These are phyloP conservation scores for Candida caryicola DNA, from an alignment of 805 yeast species.

Conservation along the genomic window DNA sequence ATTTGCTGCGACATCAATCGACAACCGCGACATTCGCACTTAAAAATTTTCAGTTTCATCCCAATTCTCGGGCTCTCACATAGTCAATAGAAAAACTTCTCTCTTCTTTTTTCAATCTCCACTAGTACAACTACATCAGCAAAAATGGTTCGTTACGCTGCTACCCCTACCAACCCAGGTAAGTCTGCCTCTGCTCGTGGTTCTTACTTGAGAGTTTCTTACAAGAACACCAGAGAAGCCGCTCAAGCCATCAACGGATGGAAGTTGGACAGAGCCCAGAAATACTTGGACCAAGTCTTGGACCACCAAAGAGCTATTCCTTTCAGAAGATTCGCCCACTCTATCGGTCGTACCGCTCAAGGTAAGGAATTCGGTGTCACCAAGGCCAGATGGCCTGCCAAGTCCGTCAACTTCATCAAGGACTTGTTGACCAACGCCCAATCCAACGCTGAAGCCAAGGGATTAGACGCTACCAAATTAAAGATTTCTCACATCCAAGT, in stretches of 20 bases:
- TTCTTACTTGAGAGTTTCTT: slow-evolving; percentile 97
- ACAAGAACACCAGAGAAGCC: slow-evolving; percentile 99
- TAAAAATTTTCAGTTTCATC: slow-evolving; percentile 10
- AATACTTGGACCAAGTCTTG: slow-evolving; percentile 91
- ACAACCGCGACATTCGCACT: background rate
- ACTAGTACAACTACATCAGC: slow-evolving; percentile 7
- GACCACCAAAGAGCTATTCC: slow-evolving; percentile 99
- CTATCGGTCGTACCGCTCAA: slow-evolving; percentile 99
- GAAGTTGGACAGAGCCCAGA: slow-evolving; percentile 94
- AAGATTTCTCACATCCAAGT: slow-evolving; percentile 98
- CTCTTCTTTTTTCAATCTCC: slow-evolving; percentile 6
- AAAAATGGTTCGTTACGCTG: slow-evolving; percentile 98
- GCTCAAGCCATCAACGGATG: slow-evolving; percentile 98
- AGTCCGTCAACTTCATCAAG: slow-evolving; percentile 93
- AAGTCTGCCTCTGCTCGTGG: slow-evolving; percentile 99
- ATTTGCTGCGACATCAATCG: background rate
- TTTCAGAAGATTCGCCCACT: slow-evolving; percentile 95
- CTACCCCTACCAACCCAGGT: slow-evolving; percentile 98
- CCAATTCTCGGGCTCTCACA: background rate
- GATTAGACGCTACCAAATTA: slow-evolving; percentile 92
- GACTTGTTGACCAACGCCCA: slow-evolving; percentile 96
- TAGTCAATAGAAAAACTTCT: slow-evolving; percentile 5
- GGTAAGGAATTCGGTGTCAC: slow-evolving; percentile 99
- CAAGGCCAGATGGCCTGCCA: slow-evolving; percentile 99
- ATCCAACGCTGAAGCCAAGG: slow-evolving; percentile 98